Evolutionary conservation across 2,329 filamentous ascomycete species (phyloP), one percentile per base, ranked within the genome.

Genomic region (Fusarium floridanum): DNA sequence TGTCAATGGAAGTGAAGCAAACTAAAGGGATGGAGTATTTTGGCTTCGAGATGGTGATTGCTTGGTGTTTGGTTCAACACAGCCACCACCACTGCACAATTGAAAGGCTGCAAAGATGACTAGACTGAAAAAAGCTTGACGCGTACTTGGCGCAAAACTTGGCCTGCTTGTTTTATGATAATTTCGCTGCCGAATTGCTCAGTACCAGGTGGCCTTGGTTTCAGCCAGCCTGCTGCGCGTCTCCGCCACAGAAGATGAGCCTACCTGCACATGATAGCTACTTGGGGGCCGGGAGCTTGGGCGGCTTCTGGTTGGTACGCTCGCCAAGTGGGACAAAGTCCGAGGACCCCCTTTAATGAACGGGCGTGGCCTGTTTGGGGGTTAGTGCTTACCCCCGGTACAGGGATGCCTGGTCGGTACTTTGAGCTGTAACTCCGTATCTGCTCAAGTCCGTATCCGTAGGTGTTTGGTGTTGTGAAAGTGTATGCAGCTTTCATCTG

Each of bases 331-430:
- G 17, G 22, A 10, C 16, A n/a, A 20, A 53, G 48, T 53, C 48
- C 48, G 27, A 53, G 48, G 48, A 32, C 48, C 48, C 48, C 48
- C 24, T 53, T 53, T 32, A 32, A 53, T 37, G 56, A 24, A 27
- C 9, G 14, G 22, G 16, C 16, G 14, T 32, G 24, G 24, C 37
- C 37, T 24, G 16, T 32, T 61, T 61, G 16, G 29, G 55, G 66
- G 6, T 43, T 71, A 71, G 68, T 56, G 68, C 68, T 71, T 66
- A 71, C 61, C 34, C 5, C 34, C 27, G 27, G 39, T 32, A 37
- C 59, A 70, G 48, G 41, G 67, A 17, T 22, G 39, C 11, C 29
- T 48, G 45, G 48, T 22, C 53, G 12, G 53, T 20, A 56, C 8
- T 12, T n/a, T 8, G 14, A 16, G 29, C 16, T 50, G 24, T 1